Base-by-base conservation (phyloP, 1,284 basidiomycete genomes). In the Sparassis latifolia region DNA sequence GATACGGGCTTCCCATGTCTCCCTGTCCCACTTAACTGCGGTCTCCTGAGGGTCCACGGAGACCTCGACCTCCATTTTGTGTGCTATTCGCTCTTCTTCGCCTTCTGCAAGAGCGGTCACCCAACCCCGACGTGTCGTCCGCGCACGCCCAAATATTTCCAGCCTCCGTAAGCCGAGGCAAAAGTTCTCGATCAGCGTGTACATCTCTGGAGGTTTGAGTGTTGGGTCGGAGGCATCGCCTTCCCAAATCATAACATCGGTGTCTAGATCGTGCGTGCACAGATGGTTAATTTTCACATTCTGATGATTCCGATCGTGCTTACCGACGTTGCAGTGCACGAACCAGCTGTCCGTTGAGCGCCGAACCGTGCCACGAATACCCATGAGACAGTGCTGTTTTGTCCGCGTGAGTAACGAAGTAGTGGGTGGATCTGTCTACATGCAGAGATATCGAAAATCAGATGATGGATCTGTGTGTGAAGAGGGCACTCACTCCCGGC, bases 341-440 rank as follows among this genome's bases (percentile, higher is more conserved):
- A 98, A 96, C 83, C 91, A 89, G 52, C 83, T 86, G 66, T 99
- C 96, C 1, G 89, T 93, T 27, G 91, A 94, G 30, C 96, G 78
- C 12, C 95, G 82, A 2, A 99, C 96, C 1, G 96, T 99, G 2
- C 96, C 96, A 35, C 92, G 83, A 58, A 99, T 99, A n/a, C 97
- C 97, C 81, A 99, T 97, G 42, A 98, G 73, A 69, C 95, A 98
- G 64, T 99, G 96, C 62, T 97, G 91, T 64, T 96, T 94, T 47
- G 93, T 94, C 37, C 90, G 79, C 5, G 88, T 91, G 45, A 97
- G 76, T 31, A 97, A 69, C 3, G 88, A 89, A 1, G 85, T 89
- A 5, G 89, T 90, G 1, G 89, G 89, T 1, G 85, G 80, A 64
- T 91, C 89, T 40, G 84, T 88, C 84, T 89, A 30, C 2, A 33